Evolutionary conservation across 225 moss, liverwort and hornwort genomes (phyloP), one percentile per base, ranked within the genome.

Genomic region (Climacium dendroides): DNA sequence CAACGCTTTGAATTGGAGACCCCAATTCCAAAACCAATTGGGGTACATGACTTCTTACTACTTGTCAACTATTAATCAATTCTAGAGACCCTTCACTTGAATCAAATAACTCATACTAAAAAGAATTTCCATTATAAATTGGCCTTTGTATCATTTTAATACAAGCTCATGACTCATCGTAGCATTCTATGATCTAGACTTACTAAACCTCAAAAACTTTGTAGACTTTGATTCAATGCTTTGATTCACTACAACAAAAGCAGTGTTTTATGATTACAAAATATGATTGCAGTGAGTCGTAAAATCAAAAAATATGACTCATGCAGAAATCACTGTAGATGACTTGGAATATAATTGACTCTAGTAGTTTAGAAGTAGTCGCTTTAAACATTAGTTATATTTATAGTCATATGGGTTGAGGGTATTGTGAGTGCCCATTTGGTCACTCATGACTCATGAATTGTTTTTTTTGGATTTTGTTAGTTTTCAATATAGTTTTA

Each of bases 11-110:
- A 81, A 3, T 0, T 57, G 0, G 17, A 78, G 78, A 3, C 4
- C 2, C 57, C 3, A 57, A 78, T 39, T 75, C 14, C 20, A 34
- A 52, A 52, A 34, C 22, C 34, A 34, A 50, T 34, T 1, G 0
- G 0, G 11, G 4, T 52, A 13, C 5, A 74, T 52, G 16, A 43
- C 15, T 50, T 13, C 5, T 50, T 20, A 8, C 2, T 0, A 1
- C 50, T 34, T 32, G 2, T 30, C 19, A 73, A 73, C 30, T 73
- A 47, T 2, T 32, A 1, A 19, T 12, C 11, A 48, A 32, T 12
- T 74, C 4, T 0, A 7, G 0, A 19, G 7, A 74, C 7, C 11
- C 19, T 19, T 30, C 1, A 48, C 0, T 19, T 30, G 4, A 0
- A 19, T 47, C 18, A 29, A 73, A 70, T 28, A 45, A 17, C 28